Conservation (phyloP, 441 rosid genomes). For the Pelargonium citronellum region DNA sequence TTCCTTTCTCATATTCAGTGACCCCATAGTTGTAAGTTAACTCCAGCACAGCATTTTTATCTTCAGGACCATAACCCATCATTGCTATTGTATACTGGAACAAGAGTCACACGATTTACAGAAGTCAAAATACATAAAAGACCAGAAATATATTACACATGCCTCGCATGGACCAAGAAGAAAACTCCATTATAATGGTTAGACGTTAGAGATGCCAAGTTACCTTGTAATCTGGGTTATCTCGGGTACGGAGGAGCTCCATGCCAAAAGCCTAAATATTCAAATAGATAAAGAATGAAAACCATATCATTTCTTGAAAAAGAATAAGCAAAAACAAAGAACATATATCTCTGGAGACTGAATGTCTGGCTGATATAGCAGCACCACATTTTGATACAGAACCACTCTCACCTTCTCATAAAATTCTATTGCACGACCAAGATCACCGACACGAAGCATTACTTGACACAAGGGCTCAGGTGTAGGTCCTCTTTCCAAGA, state of each 20-base stretch:
- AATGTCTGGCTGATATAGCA: background rate
- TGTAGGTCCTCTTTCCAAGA: constrained; percentile 79
- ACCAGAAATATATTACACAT: background rate
- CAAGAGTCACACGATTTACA: constrained; percentile 14
- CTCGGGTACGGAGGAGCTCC: constrained; percentile 82
- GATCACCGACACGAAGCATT: constrained; percentile 98
- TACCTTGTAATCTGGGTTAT: constrained; percentile 89
- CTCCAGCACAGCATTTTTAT: constrained; percentile 71
- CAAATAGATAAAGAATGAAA: background rate
- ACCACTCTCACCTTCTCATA: constrained; percentile 61
- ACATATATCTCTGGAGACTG: background rate
- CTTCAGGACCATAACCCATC: constrained; percentile 98
- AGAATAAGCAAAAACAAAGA: background rate
- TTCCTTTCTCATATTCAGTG: constrained; percentile 80
- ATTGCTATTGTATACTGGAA: constrained; percentile 72
- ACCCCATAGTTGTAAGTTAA: constrained; percentile 90
- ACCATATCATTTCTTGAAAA: background rate
- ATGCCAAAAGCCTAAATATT: constrained; percentile 78
- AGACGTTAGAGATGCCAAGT: constrained; percentile 11
- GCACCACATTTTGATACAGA: background rate
- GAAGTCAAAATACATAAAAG: background rate
- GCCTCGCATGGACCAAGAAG: background rate
- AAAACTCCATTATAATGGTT: background rate
- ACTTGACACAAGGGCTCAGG: constrained; percentile 95
- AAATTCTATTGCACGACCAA: constrained; percentile 71